These are phyloP conservation scores for Blakeslea trispora DNA, from an alignment of 371 early-diverging fungal species.

Conservation along the genomic window DNA sequence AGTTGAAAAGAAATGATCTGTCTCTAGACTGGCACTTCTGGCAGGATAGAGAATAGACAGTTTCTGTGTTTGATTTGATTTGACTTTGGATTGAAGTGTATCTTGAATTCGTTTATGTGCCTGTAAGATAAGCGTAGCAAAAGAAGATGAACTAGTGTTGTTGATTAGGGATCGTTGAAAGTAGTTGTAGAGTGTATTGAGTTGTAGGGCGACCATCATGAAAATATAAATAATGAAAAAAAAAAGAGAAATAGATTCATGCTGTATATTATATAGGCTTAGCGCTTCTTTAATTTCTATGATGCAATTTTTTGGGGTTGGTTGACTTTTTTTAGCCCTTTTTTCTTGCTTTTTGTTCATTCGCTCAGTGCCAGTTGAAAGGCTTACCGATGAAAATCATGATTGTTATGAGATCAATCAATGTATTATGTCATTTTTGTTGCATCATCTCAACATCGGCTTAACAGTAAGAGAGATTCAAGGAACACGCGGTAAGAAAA, in stretches of 20 bases:
- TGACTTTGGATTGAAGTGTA: constrained; percentile 8
- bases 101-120: constrained; percentile 14
- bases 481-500: too few species aligned
- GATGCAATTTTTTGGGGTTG: background rate
- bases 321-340: too few species aligned
- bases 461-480: too few species aligned
- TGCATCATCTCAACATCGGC: too few species aligned
- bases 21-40: constrained; percentile 9
- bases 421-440: too few species aligned
- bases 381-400: too few species aligned
- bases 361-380: too few species aligned
- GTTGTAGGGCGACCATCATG: constrained; percentile 17
- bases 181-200: constrained; percentile 19
- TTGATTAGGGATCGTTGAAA: constrained; percentile 18
- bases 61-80: background rate
- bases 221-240: background rate
- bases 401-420: too few species aligned
- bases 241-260: constrained; percentile 1
- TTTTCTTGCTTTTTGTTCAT: too few species aligned
- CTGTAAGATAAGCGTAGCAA: constrained; percentile 16
- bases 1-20: constrained; percentile 16
- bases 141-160: constrained; percentile 6
- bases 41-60: constrained; percentile 21
- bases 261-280: background rate
- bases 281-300: constrained; percentile 7